Conservation (phyloP, 176 grass and related monocot species). For the Rhynchospora breviuscula region DNA sequence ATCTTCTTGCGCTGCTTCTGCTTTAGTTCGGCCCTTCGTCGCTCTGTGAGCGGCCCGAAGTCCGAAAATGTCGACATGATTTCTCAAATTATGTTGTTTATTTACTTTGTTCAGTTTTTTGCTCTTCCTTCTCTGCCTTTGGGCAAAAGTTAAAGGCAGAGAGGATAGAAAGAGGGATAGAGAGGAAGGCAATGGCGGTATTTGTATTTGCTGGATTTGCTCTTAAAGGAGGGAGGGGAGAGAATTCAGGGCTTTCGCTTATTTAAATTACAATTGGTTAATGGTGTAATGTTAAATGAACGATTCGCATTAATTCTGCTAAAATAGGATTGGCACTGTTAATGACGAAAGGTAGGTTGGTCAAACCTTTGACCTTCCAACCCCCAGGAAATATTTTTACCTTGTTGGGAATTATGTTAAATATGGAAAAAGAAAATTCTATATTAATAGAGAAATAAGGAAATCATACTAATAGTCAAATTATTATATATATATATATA, state of each 20-base stretch:
- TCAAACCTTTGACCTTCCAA: background rate
- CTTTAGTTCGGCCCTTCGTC: constrained; percentile 55
- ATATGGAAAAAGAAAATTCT: background rate
- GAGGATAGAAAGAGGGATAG: constrained; percentile 38
- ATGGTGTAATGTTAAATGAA: constrained; percentile 20
- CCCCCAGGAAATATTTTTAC: background rate
- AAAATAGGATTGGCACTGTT: constrained; percentile 14
- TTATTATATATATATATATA: background rate
- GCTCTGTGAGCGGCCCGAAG: constrained; percentile 73
- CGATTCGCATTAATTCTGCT: background rate
- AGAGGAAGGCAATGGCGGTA: constrained; percentile 20
- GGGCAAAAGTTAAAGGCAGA: constrained; percentile 54
- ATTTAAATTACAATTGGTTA: constrained; percentile 27
- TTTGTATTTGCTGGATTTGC: constrained; percentile 39
- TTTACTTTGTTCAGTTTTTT: background rate
- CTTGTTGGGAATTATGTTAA: background rate
- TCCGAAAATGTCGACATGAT: constrained; percentile 75
- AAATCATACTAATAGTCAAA: background rate
- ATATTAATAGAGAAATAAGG: background rate
- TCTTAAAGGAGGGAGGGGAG: constrained; percentile 58
- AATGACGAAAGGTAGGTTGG: background rate
- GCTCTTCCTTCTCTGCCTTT: constrained; percentile 18
- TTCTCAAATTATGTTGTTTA: constrained; percentile 1
- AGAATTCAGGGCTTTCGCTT: constrained; percentile 34
- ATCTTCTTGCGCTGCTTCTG: constrained; percentile 44